Percentiles rank a stretch among this genome's conserved stretches.
Evolutionary conservation across 495 filamentous ascomycete genomes (phyloP).

Genomic region (Aspergillus avenaceus): DNA sequence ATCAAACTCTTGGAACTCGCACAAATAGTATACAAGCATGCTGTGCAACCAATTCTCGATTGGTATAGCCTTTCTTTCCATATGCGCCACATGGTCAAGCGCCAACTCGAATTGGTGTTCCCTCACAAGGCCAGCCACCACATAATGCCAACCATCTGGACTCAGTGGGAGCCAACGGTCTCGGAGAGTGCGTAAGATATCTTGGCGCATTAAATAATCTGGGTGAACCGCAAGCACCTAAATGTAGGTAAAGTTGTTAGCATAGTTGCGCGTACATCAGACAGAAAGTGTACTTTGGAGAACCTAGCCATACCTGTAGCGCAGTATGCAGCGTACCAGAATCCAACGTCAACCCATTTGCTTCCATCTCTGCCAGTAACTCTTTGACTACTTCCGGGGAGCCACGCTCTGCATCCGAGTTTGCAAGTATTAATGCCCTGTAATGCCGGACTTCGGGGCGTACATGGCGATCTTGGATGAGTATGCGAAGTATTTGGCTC

Average conservation of each 20-base stretch:
- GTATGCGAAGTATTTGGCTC: slow-evolving; percentile 27
- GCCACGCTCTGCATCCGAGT: slow-evolving; percentile 57
- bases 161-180: slow-evolving; percentile 65
- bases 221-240: slow-evolving; percentile 79
- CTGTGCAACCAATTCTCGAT: slow-evolving; percentile 72
- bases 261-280: not conserved
- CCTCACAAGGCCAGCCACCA: slow-evolving; percentile 69
- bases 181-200: slow-evolving; percentile 61
- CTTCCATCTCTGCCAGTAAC: slow-evolving; percentile 69
- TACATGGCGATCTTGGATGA: slow-evolving; percentile 60
- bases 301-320: slow-evolving; percentile 55
- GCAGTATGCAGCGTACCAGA: slow-evolving; percentile 64
- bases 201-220: slow-evolving; percentile 68
- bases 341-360: slow-evolving; percentile 54
- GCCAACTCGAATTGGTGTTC: slow-evolving; percentile 82
- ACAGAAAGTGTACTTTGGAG: not conserved
- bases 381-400: slow-evolving; percentile 55
- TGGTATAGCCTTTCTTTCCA: slow-evolving; percentile 52
- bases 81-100: slow-evolving; percentile 63
- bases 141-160: slow-evolving; percentile 58
- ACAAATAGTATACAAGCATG: slow-evolving; percentile 66
- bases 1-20: slow-evolving; percentile 66
- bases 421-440: slow-evolving; percentile 66
- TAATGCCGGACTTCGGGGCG: slow-evolving; percentile 65
- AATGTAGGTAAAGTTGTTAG: slow-evolving; percentile 1